Conservation (phyloP, 1,284 basidiomycete species). For the Polyporus tsugae region DNA sequence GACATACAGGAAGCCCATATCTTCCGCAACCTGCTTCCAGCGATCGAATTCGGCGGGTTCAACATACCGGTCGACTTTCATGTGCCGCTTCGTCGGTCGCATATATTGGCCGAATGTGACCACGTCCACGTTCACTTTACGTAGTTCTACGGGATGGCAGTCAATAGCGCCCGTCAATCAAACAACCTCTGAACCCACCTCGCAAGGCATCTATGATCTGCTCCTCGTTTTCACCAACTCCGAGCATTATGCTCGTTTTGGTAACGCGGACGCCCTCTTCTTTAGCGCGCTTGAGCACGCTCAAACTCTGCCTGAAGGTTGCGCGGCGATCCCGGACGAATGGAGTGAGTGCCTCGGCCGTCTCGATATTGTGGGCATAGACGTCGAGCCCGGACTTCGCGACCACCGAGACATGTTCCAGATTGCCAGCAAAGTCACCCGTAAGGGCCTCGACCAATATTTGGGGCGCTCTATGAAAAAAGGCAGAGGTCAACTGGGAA, state of each 20-base stretch:
- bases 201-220: constrained; percentile 87
- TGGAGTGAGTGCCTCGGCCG: constrained; percentile 92
- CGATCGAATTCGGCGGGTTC: constrained; percentile 91
- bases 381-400: constrained; percentile 96
- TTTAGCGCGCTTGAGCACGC: constrained; percentile 86
- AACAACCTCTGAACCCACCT: constrained; percentile 57
- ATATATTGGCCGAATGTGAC: constrained; percentile 99
- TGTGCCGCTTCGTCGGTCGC: constrained; percentile 98
- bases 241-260: constrained; percentile 99
- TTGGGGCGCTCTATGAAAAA: constrained; percentile 78
- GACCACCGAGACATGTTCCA: constrained; percentile 81
- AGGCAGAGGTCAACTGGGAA: not conserved
- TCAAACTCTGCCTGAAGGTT: constrained; percentile 89
- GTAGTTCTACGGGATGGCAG: constrained; percentile 67
- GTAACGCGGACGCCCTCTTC: constrained; percentile 88
- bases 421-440: constrained; percentile 90
- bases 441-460: constrained; percentile 98
- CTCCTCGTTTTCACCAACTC: constrained; percentile 90
- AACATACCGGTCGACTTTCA: constrained; percentile 99
- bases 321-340: constrained; percentile 96
- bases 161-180: constrained; percentile 11
- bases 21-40: constrained; percentile 92
- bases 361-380: constrained; percentile 98
- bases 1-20: constrained; percentile 97
- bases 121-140: constrained; percentile 91